Conservation (phyloP, 768 basidiomycete species). For the Pulveroboletus ravenelii region DNA sequence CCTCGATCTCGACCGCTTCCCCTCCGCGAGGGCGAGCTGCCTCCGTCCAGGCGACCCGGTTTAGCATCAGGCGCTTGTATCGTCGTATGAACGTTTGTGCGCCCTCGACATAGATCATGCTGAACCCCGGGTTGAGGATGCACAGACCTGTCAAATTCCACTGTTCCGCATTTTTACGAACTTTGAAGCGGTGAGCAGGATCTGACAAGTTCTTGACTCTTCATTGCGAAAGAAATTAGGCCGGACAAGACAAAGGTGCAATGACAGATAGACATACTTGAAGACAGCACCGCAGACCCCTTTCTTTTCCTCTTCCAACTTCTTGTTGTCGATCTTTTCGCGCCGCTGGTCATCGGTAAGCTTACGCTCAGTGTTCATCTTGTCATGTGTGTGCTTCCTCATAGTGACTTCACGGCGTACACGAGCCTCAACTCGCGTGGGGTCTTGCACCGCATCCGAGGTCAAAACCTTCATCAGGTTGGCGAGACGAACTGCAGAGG, state of each 20-base stretch:
- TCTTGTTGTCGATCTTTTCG: slow-evolving; percentile 85
- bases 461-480: slow-evolving; percentile 98
- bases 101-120: slow-evolving; percentile 91
- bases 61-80: slow-evolving; percentile 82
- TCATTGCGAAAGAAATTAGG: slow-evolving; percentile 3
- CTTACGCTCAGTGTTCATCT: slow-evolving; percentile 90
- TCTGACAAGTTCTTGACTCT: slow-evolving; percentile 89
- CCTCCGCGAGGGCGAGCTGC: slow-evolving; percentile 72
- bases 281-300: slow-evolving; percentile 81
- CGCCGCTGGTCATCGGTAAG: slow-evolving; percentile 85
- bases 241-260: background rate
- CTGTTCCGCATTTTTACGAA: slow-evolving; percentile 94
- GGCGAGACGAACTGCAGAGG: slow-evolving; percentile 70
- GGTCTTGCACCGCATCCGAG: slow-evolving; percentile 94
- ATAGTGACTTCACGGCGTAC: slow-evolving; percentile 91
- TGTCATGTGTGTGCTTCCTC: slow-evolving; percentile 85
- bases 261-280: slow-evolving; percentile 59
- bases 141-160: slow-evolving; percentile 82
- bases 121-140: slow-evolving; percentile 86
- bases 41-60: slow-evolving; percentile 93
- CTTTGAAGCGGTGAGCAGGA: slow-evolving; percentile 92
- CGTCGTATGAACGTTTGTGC: slow-evolving; percentile 77
- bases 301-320: slow-evolving; percentile 81
- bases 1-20: slow-evolving; percentile 66
- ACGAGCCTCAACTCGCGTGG: slow-evolving; percentile 93